Evolutionary conservation across 2,329 filamentous ascomycete species (phyloP).

Genomic region (Lizonia empirigonia): DNA sequence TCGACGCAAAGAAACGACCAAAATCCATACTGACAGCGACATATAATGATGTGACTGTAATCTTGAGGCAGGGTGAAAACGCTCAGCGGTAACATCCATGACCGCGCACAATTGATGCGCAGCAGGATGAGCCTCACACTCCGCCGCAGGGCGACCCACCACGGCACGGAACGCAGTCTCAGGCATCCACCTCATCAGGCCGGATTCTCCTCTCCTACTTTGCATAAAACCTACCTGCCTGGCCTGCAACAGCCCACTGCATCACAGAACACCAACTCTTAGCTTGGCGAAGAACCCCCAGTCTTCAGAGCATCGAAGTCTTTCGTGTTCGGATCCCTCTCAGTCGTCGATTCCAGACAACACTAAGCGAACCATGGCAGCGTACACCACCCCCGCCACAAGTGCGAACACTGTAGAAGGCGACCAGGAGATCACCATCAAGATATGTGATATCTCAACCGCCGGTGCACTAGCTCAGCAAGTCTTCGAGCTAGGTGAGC

Average conservation of each 20-base stretch:
- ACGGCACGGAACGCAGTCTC: background rate
- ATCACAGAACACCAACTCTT: background rate
- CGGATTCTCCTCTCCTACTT: too few species aligned
- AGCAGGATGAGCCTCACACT: background rate
- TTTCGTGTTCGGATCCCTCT: background rate
- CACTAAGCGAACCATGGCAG: background rate
- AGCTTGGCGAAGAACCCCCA: background rate
- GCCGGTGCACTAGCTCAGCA: background rate
- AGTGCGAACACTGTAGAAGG: background rate
- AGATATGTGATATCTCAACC: background rate
- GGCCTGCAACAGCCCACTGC: background rate
- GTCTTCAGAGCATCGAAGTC: background rate
- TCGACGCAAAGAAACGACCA: constrained; percentile 16
- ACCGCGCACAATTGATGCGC: background rate
- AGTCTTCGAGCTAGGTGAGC: background rate
- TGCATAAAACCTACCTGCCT: background rate
- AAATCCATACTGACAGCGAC: background rate
- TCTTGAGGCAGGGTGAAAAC: background rate
- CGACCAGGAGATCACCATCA: background rate
- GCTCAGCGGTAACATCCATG: background rate
- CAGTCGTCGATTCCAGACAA: background rate
- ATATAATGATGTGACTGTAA: background rate
- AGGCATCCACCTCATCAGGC: background rate
- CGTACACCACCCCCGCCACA: background rate
- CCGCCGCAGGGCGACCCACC: background rate